These are phyloP conservation scores for Massariosphaeria phaeospora DNA, from an alignment of 495 filamentous ascomycete genomes.

Conservation along the genomic window DNA sequence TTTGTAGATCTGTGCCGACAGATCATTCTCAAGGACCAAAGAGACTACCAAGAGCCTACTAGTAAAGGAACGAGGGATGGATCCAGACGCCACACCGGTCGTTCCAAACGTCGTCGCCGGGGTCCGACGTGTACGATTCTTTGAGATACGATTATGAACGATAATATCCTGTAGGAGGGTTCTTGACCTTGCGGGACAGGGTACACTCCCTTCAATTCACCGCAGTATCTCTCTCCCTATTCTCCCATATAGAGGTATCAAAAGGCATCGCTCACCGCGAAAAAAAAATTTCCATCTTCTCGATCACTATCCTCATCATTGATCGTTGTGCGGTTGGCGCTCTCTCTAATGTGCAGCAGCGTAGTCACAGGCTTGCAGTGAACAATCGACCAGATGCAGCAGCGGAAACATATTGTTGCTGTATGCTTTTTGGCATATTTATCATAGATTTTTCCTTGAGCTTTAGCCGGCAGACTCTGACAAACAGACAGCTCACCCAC, in stretches of 20 bases:
- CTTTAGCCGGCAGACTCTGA: too few species aligned
- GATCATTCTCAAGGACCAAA: conserved; percentile 68
- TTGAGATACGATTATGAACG: conserved; percentile 7
- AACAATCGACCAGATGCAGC: too few species aligned
- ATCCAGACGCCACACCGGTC: not conserved
- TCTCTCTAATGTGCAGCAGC: conserved; percentile 1
- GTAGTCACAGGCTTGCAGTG: conserved; percentile 4
- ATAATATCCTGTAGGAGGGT: not conserved
- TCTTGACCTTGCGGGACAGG: conserved; percentile 15
- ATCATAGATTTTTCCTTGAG: too few species aligned
- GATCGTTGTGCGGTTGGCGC: not conserved
- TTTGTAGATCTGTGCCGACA: conserved; percentile 91
- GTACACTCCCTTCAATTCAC: not conserved
- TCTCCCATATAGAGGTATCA: conserved; percentile 19
- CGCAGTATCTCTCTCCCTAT: conserved; percentile 2
- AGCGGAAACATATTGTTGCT: too few species aligned
- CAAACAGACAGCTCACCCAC: too few species aligned
- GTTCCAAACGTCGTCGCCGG: not conserved
- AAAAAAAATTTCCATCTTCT: conserved; percentile 10
- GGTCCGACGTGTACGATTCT: conserved; percentile 21
- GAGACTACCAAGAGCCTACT: not conserved
- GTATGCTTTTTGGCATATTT: too few species aligned
- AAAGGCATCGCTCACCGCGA: conserved; percentile 22
- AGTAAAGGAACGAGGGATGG: not conserved
- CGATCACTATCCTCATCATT: not conserved